Percentiles rank a stretch among this genome's conserved stretches.
phyloP scores from a whole-genome alignment of 345 rosid species.

The Sisymbrium altissimum region DNA sequence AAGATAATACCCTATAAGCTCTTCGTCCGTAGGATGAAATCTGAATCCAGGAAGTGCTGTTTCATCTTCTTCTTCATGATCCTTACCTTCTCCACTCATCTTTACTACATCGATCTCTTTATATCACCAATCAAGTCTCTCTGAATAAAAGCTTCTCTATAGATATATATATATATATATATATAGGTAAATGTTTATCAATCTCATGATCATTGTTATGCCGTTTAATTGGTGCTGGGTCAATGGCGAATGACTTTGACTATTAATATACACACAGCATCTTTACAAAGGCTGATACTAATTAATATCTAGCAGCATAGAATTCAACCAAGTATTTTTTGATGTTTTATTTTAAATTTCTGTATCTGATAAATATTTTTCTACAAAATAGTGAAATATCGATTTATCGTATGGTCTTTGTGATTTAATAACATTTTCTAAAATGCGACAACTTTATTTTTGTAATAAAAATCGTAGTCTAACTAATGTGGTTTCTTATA shows the following conservation, averaged over 20 bases:
- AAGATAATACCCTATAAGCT: slow-evolving; percentile 51
- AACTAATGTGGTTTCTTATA: not conserved
- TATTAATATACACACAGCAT: slow-evolving; percentile 12
- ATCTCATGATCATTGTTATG: not conserved
- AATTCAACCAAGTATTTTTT: not conserved
- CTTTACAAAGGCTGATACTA: not conserved
- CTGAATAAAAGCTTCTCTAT: not conserved
- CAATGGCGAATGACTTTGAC: slow-evolving; percentile 35
- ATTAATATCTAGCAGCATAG: not conserved
- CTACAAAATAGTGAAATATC: not conserved
- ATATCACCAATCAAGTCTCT: slow-evolving; percentile 1
- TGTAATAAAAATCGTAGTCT: not conserved
- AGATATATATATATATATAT: not conserved
- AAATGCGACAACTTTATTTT: not conserved
- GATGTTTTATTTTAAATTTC: too few relatives aligned
- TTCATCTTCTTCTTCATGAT: slow-evolving; percentile 29
- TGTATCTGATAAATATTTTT: not conserved
- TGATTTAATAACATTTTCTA: not conserved
- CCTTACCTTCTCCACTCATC: slow-evolving; percentile 20
- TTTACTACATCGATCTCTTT: slow-evolving; percentile 18
- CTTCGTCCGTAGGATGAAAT: slow-evolving; percentile 55
- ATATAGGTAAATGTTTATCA: slow-evolving; percentile 1
- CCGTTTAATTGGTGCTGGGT: slow-evolving; percentile 10
- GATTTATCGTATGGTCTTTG: not conserved
- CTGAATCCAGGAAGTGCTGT: slow-evolving; percentile 47